Evolutionary conservation across 1,284 basidiomycete genomes (phyloP).

Genomic region (Rhodotorula glutinis): DNA sequence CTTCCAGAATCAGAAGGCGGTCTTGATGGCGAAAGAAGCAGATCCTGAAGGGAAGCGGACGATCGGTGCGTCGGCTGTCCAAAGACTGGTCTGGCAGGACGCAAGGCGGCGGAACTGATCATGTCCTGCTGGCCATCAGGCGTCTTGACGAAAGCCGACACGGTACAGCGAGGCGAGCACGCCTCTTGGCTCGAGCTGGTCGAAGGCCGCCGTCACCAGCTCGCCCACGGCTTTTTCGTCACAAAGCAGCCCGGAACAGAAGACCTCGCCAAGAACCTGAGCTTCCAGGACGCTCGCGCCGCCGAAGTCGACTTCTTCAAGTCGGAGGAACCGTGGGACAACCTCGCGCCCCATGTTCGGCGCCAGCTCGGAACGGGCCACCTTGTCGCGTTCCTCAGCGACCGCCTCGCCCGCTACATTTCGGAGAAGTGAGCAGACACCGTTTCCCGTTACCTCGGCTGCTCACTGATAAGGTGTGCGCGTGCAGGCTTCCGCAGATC

Average conservation of each 20-base stretch:
- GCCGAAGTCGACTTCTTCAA: slow-evolving; percentile 67
- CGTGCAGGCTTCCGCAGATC: slow-evolving; percentile 61
- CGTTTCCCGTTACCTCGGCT: no score
- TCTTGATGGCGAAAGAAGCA: slow-evolving; percentile 57
- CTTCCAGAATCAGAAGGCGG: slow-evolving; percentile 69
- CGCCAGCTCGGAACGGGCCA: not conserved
- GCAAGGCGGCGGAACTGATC: no score
- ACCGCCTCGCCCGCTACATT: not conserved
- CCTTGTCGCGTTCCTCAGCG: not conserved
- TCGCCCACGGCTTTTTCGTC: slow-evolving; percentile 66
- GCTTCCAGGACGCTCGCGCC: slow-evolving; percentile 60
- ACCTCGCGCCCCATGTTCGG: not conserved
- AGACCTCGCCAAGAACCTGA: slow-evolving; percentile 57
- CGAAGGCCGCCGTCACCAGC: slow-evolving; percentile 16
- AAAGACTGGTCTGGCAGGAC: no score
- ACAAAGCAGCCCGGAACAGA: slow-evolving; percentile 65
- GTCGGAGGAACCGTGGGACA: not conserved
- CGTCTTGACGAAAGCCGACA: not conserved
- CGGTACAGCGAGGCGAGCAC: not conserved
- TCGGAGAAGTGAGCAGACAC: not conserved
- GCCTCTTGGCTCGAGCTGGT: slow-evolving; percentile 8
- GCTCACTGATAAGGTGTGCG: not conserved
- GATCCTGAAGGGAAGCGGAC: slow-evolving; percentile 64
- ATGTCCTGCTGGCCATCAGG: not conserved
- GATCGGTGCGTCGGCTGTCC: slow-evolving; percentile 64